phyloP scores from a whole-genome alignment of 2,329 filamentous ascomycete genomes.

The Anisogramma anomala region DNA sequence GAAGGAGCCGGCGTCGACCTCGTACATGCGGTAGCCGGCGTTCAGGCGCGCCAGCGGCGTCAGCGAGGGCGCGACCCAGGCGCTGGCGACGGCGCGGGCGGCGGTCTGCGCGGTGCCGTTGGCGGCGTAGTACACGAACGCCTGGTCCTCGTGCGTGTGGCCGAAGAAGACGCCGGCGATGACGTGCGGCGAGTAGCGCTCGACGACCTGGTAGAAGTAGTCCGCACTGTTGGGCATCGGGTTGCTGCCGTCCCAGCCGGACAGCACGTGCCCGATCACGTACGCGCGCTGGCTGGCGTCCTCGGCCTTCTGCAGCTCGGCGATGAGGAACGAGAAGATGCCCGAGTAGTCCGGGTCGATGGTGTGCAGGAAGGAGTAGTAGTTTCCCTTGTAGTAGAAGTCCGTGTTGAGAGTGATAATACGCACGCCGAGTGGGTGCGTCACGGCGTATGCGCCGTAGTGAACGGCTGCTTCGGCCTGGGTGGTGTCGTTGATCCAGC shows the following conservation, averaged over 20 bases:
- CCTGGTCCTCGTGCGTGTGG: slow-evolving; percentile 33
- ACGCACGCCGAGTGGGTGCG: slow-evolving; percentile 37
- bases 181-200: slow-evolving; percentile 32
- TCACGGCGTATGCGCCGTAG: slow-evolving; percentile 44
- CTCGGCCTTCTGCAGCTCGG: slow-evolving; percentile 32
- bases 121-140: slow-evolving; percentile 30
- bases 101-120: slow-evolving; percentile 36
- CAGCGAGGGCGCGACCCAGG: slow-evolving; percentile 32
- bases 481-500: slow-evolving; percentile 37
- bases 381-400: slow-evolving; percentile 34
- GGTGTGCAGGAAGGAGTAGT: slow-evolving; percentile 28
- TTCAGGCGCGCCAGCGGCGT: slow-evolving; percentile 36
- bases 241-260: slow-evolving; percentile 43
- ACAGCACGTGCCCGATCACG: slow-evolving; percentile 36
- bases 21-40: slow-evolving; percentile 32
- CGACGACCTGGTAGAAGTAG: slow-evolving; percentile 29
- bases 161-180: slow-evolving; percentile 31
- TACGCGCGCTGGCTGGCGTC: slow-evolving; percentile 28
- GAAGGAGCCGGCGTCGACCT: slow-evolving; percentile 32
- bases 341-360: slow-evolving; percentile 30
- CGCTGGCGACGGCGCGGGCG: slow-evolving; percentile 27
- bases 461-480: slow-evolving; percentile 37
- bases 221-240: slow-evolving; percentile 34
- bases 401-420: slow-evolving; percentile 37
- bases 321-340: slow-evolving; percentile 31